Base-by-base conservation (phyloP, 192 early-diverging fungal species). In the Linderina pennispora region DNA sequence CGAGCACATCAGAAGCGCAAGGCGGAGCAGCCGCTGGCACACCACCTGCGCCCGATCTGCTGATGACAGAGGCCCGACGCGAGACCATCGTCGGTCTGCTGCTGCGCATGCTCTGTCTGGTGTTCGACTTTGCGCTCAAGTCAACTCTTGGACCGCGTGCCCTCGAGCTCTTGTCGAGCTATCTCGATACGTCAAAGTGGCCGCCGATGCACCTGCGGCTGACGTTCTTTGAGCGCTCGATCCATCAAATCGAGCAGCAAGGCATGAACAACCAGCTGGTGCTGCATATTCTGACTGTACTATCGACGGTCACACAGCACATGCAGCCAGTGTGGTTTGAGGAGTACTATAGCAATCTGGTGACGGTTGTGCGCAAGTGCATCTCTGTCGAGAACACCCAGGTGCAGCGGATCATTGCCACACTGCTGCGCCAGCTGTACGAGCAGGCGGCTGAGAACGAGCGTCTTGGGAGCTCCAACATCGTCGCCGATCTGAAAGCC, bases 381-480 rank as follows among this genome's bases (percentile, higher is more conserved):
- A 40, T 92, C n/a, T 64, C 77, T 8, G 79, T 79, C 0, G 92
- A 96, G 43, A 84, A 90, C 54, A 60, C 78, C 0, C 67, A 77
- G 5, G 76, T 96, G 35, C 79, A 86, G 39, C 79, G 78, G 48
- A 74, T 80, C 23, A 65, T 97, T 8, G 63, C 83, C 3, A 79
- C 81, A 9, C 77, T 95, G 14, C 69, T 95, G 13, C 67, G 76
- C 32, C 78, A 79, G 43, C 79, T 91, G 14, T 92, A 85, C 58
- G 74, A 79, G 40, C 62, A 64, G 43, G 58, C 62, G 1, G 59
- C 56, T 15, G 62, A 74, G 2, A 72, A 78, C 19, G 75, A 77
- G 49, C 52, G 54, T 11, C 40, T 72, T 18, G 48, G 25, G 3
- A 36, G 8, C 23, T 53, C 62, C 4, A 22, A 48, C 11, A 50